Evolutionary conservation across 1,139 yeast genomes (phyloP), one percentile per base, ranked within the genome.

Genomic region (Magnusiomyces fungicola): DNA sequence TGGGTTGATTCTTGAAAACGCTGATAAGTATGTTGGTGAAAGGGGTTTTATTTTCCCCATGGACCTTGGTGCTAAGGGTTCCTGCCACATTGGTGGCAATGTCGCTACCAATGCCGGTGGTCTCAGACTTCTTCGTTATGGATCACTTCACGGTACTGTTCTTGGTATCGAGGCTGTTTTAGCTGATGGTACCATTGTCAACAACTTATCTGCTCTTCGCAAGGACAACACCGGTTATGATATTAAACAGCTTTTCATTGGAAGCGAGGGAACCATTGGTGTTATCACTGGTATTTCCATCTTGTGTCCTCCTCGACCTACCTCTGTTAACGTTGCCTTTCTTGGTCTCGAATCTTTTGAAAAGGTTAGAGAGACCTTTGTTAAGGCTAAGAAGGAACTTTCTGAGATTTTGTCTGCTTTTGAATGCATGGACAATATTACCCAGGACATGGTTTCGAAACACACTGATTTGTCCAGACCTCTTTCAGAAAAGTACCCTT

Each of bases 51-150:
- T 90, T 50, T 90, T 90, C 76, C 98, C 98, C 23, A 73, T 90
- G 46, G 98, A 90, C 64, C 72, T 90, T 53, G 98, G 98, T 48
- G 97, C 98, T 44, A 90, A 90, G 69, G 98, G 98, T 18, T 88
- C 96, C 2, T 90, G 98, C 66, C 95, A 88, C 59, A 83, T 90
- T 55, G 97, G 97, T 56, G 98, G 97, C 54, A 87, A 83, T 52
- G 95, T 88, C 38, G 96, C 97, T 5, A 89, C 97, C 19, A 90
- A 90, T 64, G 97, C 98, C 4, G 97, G 98, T 61, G 98, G 98
- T 0, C 74, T 90, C 59, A 76, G 97, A 62, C 72, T 90, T 52
- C 71, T 90, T 58, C 77, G 96, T 59, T 90, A 89, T 63, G 97
- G 97, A 1, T 87, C 96, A 6, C 75, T 90, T 55, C 98, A 90